These are phyloP conservation scores for Echites panduratus DNA, from an alignment of 257 asterid genomes.

Conservation along the genomic window DNA sequence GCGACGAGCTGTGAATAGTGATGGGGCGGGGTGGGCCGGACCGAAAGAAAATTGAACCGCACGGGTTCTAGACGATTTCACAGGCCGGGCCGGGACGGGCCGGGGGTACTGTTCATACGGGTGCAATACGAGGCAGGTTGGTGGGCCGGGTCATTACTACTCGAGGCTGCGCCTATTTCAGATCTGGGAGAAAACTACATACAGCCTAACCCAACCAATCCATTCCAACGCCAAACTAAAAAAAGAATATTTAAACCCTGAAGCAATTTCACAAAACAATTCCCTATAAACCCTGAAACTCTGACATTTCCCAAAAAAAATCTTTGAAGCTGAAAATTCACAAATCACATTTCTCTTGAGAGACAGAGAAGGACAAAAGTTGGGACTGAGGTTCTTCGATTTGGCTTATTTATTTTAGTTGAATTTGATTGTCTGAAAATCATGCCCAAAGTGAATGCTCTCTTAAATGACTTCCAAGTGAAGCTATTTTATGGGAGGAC, in stretches of 20 bases:
- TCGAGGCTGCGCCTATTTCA: too few species aligned
- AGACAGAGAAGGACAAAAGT: background rate
- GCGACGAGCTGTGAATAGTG: too few species aligned
- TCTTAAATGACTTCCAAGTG: constrained; percentile 65
- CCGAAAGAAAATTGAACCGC: too few species aligned
- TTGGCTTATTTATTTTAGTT: background rate
- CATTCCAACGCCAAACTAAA: background rate
- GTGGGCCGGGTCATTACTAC: too few species aligned
- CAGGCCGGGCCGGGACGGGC: too few species aligned
- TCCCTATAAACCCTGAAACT: constrained; percentile 1
- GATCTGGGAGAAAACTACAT: too few species aligned
- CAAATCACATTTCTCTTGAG: background rate
- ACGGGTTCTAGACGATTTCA: too few species aligned
- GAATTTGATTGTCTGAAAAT: constrained; percentile 8
- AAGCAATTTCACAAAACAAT: too few species aligned
- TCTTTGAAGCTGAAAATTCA: background rate
- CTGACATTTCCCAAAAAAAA: background rate
- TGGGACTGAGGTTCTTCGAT: background rate
- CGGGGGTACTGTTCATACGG: too few species aligned
- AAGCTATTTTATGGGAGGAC: constrained; percentile 36
- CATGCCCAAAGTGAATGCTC: constrained; percentile 75
- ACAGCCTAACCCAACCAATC: background rate
- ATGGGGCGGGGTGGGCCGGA: too few species aligned
- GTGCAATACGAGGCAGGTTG: too few species aligned
- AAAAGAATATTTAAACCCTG: background rate